phyloP scores from a whole-genome alignment of 148 eudicot genomes.

The Amaranthus cruentus region DNA sequence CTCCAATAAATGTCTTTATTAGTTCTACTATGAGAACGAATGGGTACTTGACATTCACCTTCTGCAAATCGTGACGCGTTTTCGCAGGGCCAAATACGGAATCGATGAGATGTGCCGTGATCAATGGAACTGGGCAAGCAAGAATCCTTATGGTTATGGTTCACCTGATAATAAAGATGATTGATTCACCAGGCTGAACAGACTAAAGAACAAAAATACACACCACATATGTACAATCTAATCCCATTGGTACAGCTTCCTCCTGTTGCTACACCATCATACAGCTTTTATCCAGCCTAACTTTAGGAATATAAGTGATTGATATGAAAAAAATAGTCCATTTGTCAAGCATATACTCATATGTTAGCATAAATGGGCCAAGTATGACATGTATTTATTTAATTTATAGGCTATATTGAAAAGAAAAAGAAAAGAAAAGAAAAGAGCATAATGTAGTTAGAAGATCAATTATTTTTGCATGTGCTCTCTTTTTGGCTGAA shows the following conservation, averaged over 20 bases:
- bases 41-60: background rate
- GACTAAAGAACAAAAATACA: constrained; percentile 5
- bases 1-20: background rate
- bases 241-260: constrained; percentile 10
- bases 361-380: constrained; percentile 29
- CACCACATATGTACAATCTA: constrained; percentile 24
- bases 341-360: background rate
- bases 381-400: constrained; percentile 26
- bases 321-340: constrained; percentile 5
- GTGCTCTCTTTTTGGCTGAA: constrained; percentile 22
- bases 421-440: background rate
- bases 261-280: constrained; percentile 11
- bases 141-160: constrained; percentile 79
- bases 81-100: constrained; percentile 77
- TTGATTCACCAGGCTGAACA: constrained; percentile 12
- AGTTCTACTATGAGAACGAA: background rate
- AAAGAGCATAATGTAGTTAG: constrained; percentile 6
- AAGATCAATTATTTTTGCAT: constrained; percentile 23
- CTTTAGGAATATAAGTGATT: constrained; percentile 24
- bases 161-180: constrained; percentile 32
- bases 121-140: constrained; percentile 96
- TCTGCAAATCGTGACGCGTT: background rate
- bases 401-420: constrained; percentile 20
- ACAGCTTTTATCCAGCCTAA: constrained; percentile 13
- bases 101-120: constrained; percentile 89